Conservation (phyloP, 2,329 filamentous ascomycete genomes). For the Colletotrichum eremochloae region DNA sequence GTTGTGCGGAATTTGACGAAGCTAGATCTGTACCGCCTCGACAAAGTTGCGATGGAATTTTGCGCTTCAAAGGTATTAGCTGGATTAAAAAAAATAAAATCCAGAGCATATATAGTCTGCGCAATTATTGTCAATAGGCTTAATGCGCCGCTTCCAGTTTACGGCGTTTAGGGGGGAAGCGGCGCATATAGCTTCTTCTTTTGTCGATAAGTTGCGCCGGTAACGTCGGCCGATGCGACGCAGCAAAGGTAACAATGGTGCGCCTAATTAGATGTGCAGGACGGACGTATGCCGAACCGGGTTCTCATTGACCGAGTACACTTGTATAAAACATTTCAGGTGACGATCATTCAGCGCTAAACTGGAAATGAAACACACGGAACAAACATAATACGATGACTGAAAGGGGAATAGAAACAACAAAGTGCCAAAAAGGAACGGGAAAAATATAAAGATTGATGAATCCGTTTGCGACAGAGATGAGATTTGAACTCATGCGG, state of each 20-base stretch:
- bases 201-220: not conserved
- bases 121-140: accelerated
- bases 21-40: not conserved
- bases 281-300: too few species aligned
- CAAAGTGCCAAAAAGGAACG: too few species aligned
- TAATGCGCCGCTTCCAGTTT: not conserved
- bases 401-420: not conserved
- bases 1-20: not conserved
- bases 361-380: not conserved
- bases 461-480: slow-evolving; percentile 21
- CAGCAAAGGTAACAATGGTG: not conserved
- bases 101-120: not conserved
- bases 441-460: not conserved
- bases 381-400: not conserved
- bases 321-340: too few species aligned
- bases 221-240: not conserved
- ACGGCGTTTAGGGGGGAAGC: too few species aligned
- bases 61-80: not conserved
- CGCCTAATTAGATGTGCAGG: too few species aligned
- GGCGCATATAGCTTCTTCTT: slow-evolving; percentile 18
- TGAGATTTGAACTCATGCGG: slow-evolving; percentile 39
- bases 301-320: too few species aligned
- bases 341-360: not conserved
- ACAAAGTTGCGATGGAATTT: too few species aligned
- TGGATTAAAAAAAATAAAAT: too few species aligned